Evolutionary conservation across 2,329 filamentous ascomycete species (phyloP), one percentile per base, ranked within the genome.

Genomic region (Penicillium sp.): DNA sequence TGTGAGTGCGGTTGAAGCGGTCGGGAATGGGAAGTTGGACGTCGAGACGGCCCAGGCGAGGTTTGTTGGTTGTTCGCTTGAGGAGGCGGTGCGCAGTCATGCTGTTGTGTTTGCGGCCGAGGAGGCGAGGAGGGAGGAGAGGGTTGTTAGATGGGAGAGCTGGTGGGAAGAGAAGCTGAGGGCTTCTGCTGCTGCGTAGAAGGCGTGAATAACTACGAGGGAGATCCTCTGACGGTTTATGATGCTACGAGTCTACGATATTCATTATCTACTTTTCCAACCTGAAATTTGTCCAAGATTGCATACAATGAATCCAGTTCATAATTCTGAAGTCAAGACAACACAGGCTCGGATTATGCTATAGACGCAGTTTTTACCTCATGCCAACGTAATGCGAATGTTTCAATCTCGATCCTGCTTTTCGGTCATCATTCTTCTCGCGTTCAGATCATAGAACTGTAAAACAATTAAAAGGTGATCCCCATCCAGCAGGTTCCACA

Each of bases 51-150:
- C 92, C 1, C 93, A 97, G 79, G 79, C 79, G 53, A 78, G 85
- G 66, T 84, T 87, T 68, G 79, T 97, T 26, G 91, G 91, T 0
- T 96, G 90, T 73, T 89, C 87, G 11, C 75, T 96, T 7, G 90
- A 96, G 53, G 94, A 97, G 67, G 84, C 88, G 1, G 81, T 97
- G n/a, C 81, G 88, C 45, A 96, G 91, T 67, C 94, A 97, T 75
- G 92, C 89, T 2, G 83, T 94, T 74, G 93, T 97, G 0, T 99
- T 97, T 77, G 92, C 91, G 23, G 94, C 93, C 0, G 94, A 97
- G 74, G 89, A 96, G 65, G 91, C 93, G 5, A 83, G 93, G 65
- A 79, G 77, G 46, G 79, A 81, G 47, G 84, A 82, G 66, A 85
- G 81, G 68, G 86, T 94, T 7, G 75, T 97, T 4, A 81, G 88